Conservation (phyloP, 305 asterid species). For the Lippia alba region DNA sequence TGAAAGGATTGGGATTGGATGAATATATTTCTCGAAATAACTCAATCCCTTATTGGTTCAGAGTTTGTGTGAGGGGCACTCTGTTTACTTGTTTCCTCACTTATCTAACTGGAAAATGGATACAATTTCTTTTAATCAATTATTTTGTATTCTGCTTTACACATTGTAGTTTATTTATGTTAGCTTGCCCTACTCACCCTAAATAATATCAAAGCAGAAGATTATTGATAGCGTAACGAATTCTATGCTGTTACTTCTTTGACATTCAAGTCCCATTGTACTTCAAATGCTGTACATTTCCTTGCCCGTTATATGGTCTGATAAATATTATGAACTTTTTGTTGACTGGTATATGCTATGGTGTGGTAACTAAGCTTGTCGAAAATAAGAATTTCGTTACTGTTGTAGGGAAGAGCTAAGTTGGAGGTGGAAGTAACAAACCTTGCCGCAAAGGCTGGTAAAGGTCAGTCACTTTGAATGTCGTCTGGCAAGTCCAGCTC, state of each 20-base stretch:
- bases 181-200: background rate
- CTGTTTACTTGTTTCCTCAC: conserved; percentile 16
- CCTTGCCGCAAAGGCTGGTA: conserved; percentile 99
- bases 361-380: conserved; percentile 22
- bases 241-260: conserved; percentile 24
- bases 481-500: conserved; percentile 33
- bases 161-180: conserved; percentile 14
- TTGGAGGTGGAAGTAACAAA: conserved; percentile 99
- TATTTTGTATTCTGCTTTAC: conserved; percentile 1
- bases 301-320: conserved; percentile 14
- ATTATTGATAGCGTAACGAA: conserved; percentile 5
- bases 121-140: background rate
- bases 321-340: conserved; percentile 15
- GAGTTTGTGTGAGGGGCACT: conserved; percentile 14
- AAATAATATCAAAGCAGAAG: background rate
- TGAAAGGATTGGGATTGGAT: too few relatives aligned
- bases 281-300: conserved; percentile 13
- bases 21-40: too few relatives aligned
- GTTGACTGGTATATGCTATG: conserved; percentile 1
- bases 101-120: background rate
- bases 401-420: conserved; percentile 82
- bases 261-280: conserved; percentile 10
- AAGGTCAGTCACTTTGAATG: conserved; percentile 56
- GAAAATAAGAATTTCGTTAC: conserved; percentile 16
- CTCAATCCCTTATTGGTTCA: too few relatives aligned